Evolutionary conservation across 805 yeast genomes (phyloP), one percentile per base, ranked within the genome.

Genomic region (Schizosaccharomyces lindneri): DNA sequence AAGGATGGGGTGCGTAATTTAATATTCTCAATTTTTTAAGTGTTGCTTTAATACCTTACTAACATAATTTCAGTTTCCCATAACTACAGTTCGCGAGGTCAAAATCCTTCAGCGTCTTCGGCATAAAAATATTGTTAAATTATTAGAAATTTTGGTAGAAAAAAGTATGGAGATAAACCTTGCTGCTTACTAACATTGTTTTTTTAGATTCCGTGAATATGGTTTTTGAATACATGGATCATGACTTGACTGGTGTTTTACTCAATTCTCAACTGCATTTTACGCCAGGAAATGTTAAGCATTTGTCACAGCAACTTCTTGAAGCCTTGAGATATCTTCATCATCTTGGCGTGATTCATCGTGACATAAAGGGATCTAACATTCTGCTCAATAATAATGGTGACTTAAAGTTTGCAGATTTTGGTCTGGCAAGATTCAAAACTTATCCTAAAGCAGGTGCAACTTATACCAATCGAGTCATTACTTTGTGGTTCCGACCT

Each of bases 361-460:
- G 99, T 63, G 99, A 93, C 69, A 86, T 93, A 63, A 93, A 93
- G 71, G 88, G 97, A 0, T 95, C 98, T n/a, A 93, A 93, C 68
- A 85, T 93, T 43, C 76, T 93, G 48, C 77, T 93, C 7, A 89
- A 85, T 67, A 79, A 76, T 61, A 73, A 76, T 61, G 98, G 98
- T 0, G 73, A 80, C 7, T 75, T 94, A 48, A 90, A 90, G 68
- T 80, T 93, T 59, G 98, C 96, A 1, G 99, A 93, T 73, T 94
- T 93, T 70, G 98, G 99, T 0, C 75, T 93, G 46, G 97, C 97
- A 1, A 84, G 77, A 48, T 64, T 67, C 43, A 65, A 69, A 36
- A 70, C 72, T 62, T 61, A 67, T 46, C 63, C 64, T 17, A 68
- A 67, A 63, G 67, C 69, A 59, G 75, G 79, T 24, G 85, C 86